Evolutionary conservation across 2,329 filamentous ascomycete genomes (phyloP).

Genomic region (Bipolaris sorokiniana): DNA sequence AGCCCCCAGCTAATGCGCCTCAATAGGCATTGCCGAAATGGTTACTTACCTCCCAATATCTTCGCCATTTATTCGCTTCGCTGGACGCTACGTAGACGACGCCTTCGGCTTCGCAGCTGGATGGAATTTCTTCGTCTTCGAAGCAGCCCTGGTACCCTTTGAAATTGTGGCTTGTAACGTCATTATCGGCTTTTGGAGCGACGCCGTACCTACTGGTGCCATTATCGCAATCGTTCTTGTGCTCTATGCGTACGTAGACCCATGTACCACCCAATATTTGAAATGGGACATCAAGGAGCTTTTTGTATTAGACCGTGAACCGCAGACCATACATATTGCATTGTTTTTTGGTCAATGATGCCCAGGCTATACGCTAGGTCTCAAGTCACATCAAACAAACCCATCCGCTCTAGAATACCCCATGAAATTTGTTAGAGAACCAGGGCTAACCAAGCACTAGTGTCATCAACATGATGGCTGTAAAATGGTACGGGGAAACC

Average conservation of each 20-base stretch:
- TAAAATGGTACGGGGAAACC: conserved; percentile 57
- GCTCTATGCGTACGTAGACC: conserved; percentile 60
- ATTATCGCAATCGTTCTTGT: conserved; percentile 67
- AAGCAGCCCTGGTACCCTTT: conserved; percentile 70
- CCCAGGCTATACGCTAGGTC: not conserved
- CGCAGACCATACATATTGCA: not conserved
- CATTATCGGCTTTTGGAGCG: conserved; percentile 56
- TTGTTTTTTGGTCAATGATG: not conserved
- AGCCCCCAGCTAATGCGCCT: conserved; percentile 25
- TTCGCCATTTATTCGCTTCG: conserved; percentile 79
- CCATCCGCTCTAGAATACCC: not conserved
- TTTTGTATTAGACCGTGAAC: not conserved
- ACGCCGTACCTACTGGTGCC: conserved; percentile 63
- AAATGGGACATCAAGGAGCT: not conserved
- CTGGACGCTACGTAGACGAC: conserved; percentile 75
- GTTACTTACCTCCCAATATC: conserved; percentile 78
- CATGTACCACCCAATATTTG: not conserved
- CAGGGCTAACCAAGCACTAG: conserved; percentile 34
- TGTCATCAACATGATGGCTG: conserved; percentile 70
- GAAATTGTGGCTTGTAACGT: conserved; percentile 62
- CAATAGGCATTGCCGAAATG: conserved; percentile 70
- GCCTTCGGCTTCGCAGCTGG: conserved; percentile 75
- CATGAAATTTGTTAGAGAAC: not conserved
- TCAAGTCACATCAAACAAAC: not conserved
- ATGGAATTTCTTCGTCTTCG: conserved; percentile 77